A percentile compares a stretch with the other conserved stretches of the same genome.
These are phyloP conservation scores for Yamadazyma sp. DNA, from an alignment of 1,139 yeast species.

Conservation along the genomic window DNA sequence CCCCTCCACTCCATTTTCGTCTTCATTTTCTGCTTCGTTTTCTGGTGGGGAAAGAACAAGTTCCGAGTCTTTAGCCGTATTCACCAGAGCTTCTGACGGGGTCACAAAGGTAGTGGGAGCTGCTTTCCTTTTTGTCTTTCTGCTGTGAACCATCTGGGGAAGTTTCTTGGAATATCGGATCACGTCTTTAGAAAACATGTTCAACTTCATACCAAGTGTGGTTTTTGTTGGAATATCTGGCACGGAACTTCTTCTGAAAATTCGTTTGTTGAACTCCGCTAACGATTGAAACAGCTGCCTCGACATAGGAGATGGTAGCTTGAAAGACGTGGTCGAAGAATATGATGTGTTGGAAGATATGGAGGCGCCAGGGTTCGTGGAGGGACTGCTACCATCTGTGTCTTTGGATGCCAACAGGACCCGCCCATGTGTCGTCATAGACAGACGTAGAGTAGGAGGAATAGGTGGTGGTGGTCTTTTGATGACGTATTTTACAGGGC, in stretches of 20 bases:
- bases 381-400: too few relatives aligned
- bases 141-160: neutral
- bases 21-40: neutral
- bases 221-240: neutral
- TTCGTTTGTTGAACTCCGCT: neutral
- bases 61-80: neutral
- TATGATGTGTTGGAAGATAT: neutral
- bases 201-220: neutral
- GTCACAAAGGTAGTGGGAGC: neutral
- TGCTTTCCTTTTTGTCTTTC: neutral
- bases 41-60: neutral
- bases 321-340: neutral
- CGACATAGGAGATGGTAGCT: neutral
- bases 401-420: neutral
- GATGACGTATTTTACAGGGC: neutral
- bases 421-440: neutral
- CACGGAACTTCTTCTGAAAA: neutral
- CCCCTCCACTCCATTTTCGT: neutral
- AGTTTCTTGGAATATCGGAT: neutral
- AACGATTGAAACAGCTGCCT: neutral
- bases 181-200: neutral
- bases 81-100: neutral
- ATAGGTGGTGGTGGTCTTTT: neutral
- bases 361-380: neutral
- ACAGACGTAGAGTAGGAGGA: neutral